Percentiles rank a stretch among this genome's conserved stretches.
Evolutionary conservation across 1,284 basidiomycete genomes (phyloP).

Genomic region (Peniophora sp.): DNA sequence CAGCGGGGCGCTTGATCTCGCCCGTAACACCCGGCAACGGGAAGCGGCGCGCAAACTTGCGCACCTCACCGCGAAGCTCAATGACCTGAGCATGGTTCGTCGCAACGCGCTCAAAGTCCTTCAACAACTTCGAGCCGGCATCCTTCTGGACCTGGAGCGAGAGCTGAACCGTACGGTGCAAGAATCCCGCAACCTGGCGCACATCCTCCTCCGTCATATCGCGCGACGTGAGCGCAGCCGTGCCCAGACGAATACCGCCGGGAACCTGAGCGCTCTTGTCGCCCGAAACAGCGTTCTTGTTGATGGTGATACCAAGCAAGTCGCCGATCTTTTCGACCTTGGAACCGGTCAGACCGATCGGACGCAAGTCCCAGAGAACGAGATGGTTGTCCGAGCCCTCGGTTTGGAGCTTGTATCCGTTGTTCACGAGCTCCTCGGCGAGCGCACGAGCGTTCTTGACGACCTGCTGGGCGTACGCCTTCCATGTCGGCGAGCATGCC

Average conservation of each 20-base stretch:
- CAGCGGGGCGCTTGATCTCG: constrained; percentile 54
- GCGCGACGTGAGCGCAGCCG: constrained; percentile 91
- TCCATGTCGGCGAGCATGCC: constrained; percentile 86
- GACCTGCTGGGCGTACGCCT: constrained; percentile 92
- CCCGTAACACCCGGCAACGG: constrained; percentile 84
- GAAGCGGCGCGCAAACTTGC: constrained; percentile 78
- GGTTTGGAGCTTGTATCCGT: constrained; percentile 95
- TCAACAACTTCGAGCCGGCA: constrained; percentile 90
- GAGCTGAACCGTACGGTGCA: constrained; percentile 89
- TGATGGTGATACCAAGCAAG: constrained; percentile 91
- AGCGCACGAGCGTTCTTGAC: constrained; percentile 82
- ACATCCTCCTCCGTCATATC: constrained; percentile 89
- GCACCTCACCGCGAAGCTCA: constrained; percentile 69
- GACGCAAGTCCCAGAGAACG: constrained; percentile 96
- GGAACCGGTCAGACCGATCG: constrained; percentile 91
- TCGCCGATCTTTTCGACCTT: constrained; percentile 99
- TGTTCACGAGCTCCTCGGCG: constrained; percentile 59
- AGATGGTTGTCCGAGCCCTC: constrained; percentile 97
- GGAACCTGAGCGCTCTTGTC: constrained; percentile 94
- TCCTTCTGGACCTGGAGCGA: constrained; percentile 86
- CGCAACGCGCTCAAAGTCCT: constrained; percentile 90
- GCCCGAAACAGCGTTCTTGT: constrained; percentile 96
- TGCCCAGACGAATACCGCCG: constrained; percentile 96
- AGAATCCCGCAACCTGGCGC: constrained; percentile 83
- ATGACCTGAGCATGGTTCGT: constrained; percentile 69